phyloP scores from a whole-genome alignment of 495 filamentous ascomycete species.

The Xylaria flabelliformis region DNA sequence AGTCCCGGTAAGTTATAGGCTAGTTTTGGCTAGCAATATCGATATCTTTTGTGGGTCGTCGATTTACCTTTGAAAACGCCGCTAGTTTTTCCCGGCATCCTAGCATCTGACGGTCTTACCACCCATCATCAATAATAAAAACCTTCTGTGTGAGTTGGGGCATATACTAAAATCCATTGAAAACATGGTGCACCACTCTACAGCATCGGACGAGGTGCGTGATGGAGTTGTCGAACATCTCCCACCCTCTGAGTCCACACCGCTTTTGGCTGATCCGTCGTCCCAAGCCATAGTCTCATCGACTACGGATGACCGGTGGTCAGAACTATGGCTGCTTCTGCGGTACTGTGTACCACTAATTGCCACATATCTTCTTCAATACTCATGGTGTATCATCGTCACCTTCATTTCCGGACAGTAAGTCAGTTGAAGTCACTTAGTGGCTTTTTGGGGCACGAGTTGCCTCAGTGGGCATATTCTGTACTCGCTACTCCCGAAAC shows the following conservation, averaged over 20 bases:
- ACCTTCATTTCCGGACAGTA: conserved; percentile 70
- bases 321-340: conserved; percentile 45
- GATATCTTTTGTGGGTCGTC: conserved; percentile 7
- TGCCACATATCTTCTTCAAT: conserved; percentile 76
- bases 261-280: conserved; percentile 20
- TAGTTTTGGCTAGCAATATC: not conserved
- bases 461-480: no score
- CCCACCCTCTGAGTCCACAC: conserved; percentile 21
- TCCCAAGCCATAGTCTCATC: conserved; percentile 4
- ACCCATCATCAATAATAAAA: not conserved
- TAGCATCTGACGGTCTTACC: not conserved
- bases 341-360: conserved; percentile 71
- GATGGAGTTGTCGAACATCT: conserved; percentile 15
- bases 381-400: conserved; percentile 72
- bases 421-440: no score
- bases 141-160: not conserved
- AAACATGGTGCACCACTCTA: not conserved
- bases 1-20: not conserved
- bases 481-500: no score
- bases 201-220: not conserved
- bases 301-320: conserved; percentile 22
- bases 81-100: not conserved
- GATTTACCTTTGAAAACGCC: not conserved
- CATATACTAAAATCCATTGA: not conserved
- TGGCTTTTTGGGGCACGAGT: no score